phyloP scores from a whole-genome alignment of 352 stramenopile genomes.

The Phytophthora chlamydospora region DNA sequence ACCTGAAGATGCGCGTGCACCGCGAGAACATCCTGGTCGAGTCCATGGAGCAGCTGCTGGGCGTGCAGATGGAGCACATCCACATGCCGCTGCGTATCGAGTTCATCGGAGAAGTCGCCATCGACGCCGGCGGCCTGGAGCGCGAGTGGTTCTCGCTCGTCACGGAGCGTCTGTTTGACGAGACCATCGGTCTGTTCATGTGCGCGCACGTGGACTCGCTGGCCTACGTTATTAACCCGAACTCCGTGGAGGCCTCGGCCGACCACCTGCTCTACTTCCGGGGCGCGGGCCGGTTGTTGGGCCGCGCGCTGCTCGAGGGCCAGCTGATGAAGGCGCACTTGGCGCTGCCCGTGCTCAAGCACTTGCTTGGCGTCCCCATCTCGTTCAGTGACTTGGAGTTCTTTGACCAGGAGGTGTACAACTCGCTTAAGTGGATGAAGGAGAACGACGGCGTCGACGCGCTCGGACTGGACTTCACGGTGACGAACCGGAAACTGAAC shows the following conservation, averaged over 20 bases:
- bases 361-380: slow-evolving; percentile 84
- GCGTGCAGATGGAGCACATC: slow-evolving; percentile 88
- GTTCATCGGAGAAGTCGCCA: slow-evolving; percentile 89
- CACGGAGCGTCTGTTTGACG: slow-evolving; percentile 86
- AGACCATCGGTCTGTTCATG: slow-evolving; percentile 89
- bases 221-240: slow-evolving; percentile 85
- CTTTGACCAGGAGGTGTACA: slow-evolving; percentile 88
- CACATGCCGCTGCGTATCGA: slow-evolving; percentile 89
- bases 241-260: slow-evolving; percentile 83
- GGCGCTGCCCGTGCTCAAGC: slow-evolving; percentile 85
- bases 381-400: slow-evolving; percentile 92
- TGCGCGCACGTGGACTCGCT: slow-evolving; percentile 81
- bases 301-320: slow-evolving; percentile 96
- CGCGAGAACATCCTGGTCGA: slow-evolving; percentile 87
- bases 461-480: slow-evolving; percentile 80
- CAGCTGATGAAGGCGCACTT: slow-evolving; percentile 90
- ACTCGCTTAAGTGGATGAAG: slow-evolving; percentile 85
- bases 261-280: slow-evolving; percentile 98
- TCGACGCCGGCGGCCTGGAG: slow-evolving; percentile 90
- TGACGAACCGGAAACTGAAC: slow-evolving; percentile 79
- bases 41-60: slow-evolving; percentile 84
- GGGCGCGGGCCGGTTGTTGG: slow-evolving; percentile 94
- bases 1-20: slow-evolving; percentile 86
- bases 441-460: slow-evolving; percentile 83
- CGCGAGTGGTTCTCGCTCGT: slow-evolving; percentile 91